Evolutionary conservation across 805 yeast genomes (phyloP).

Genomic region (Myxozyma melibiosi): DNA sequence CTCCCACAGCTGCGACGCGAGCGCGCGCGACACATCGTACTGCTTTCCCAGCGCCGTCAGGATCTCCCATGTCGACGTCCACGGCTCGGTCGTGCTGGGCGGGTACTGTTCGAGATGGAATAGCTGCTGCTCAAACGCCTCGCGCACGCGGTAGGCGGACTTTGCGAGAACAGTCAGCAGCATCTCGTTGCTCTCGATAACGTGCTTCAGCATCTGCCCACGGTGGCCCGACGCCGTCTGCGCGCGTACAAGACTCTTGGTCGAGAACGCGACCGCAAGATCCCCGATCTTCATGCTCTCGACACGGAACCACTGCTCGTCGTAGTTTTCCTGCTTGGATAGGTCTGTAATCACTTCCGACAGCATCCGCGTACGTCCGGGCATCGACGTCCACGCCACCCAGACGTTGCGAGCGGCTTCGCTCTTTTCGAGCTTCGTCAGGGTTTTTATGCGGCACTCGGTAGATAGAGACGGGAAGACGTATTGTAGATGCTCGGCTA

Average conservation of each 20-base stretch:
- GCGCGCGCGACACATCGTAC: constrained; percentile 30
- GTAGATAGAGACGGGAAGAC: constrained; percentile 46
- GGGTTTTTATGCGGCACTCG: constrained; percentile 46
- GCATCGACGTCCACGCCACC: constrained; percentile 23
- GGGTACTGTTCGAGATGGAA: constrained; percentile 26
- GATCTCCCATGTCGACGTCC: constrained; percentile 38
- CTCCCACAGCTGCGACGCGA: constrained; percentile 29
- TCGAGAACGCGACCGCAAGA: constrained; percentile 15
- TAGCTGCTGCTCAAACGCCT: constrained; percentile 6
- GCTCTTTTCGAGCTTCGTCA: constrained; percentile 49
- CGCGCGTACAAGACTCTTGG: constrained; percentile 23
- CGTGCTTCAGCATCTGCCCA: constrained; percentile 4
- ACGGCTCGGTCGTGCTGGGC: constrained; percentile 33
- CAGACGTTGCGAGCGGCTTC: constrained; percentile 54
- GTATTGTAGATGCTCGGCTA: constrained; percentile 50
- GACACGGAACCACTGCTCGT: constrained; percentile 23
- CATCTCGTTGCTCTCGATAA: constrained; percentile 22
- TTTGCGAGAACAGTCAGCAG: constrained; percentile 13
- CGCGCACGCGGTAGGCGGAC: constrained; percentile 28
- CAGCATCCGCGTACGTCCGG: constrained; percentile 1
- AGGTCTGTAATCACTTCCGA: constrained; percentile 17
- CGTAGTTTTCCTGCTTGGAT: background rate
- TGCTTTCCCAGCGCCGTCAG: constrained; percentile 35
- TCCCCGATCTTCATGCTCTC: constrained; percentile 24
- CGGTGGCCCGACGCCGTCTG: constrained; percentile 11